Conservation (phyloP, 2,329 filamentous ascomycete species). For the Fusarium luffae region DNA sequence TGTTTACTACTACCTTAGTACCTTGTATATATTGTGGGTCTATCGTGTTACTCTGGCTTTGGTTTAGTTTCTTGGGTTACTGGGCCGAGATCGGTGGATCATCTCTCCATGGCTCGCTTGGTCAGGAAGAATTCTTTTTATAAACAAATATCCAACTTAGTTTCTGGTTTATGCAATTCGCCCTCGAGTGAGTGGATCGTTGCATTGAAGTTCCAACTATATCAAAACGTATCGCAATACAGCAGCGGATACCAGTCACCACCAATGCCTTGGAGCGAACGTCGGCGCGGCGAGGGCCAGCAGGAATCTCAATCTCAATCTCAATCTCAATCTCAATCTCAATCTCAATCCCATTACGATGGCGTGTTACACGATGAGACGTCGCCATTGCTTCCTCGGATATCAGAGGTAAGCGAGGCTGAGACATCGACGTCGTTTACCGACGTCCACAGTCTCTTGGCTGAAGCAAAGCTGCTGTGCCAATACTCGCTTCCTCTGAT, state of each 20-base stretch:
- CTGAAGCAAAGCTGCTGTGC: constrained; percentile 34
- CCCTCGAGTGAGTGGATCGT: constrained; percentile 20
- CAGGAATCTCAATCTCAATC: neutral
- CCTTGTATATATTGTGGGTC: neutral
- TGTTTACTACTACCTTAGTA: too few relatives aligned
- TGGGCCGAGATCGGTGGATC: constrained; percentile 30
- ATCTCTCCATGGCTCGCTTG: constrained; percentile 1
- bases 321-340: neutral
- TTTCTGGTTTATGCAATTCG: constrained; percentile 6
- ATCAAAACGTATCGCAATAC: neutral
- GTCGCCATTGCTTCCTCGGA: constrained; percentile 27
- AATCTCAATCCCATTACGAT: constrained; percentile 3
- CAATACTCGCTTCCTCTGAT: constrained; percentile 58
- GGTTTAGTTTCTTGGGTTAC: constrained; percentile 6
- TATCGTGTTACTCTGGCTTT: neutral
- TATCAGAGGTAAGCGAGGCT: constrained; percentile 15
- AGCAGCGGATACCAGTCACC: neutral
- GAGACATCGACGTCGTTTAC: constrained; percentile 10
- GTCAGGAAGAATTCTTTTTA: constrained; percentile 22
- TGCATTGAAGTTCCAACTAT: constrained; percentile 1
- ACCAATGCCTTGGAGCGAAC: constrained; percentile 23
- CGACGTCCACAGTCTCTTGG: constrained; percentile 20
- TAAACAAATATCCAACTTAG: constrained; percentile 7
- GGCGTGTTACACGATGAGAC: constrained; percentile 32
- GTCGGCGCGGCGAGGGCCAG: constrained; percentile 13